phyloP scores from a whole-genome alignment of 2,329 filamentous ascomycete genomes.

The Talaromyces pinophilus region DNA sequence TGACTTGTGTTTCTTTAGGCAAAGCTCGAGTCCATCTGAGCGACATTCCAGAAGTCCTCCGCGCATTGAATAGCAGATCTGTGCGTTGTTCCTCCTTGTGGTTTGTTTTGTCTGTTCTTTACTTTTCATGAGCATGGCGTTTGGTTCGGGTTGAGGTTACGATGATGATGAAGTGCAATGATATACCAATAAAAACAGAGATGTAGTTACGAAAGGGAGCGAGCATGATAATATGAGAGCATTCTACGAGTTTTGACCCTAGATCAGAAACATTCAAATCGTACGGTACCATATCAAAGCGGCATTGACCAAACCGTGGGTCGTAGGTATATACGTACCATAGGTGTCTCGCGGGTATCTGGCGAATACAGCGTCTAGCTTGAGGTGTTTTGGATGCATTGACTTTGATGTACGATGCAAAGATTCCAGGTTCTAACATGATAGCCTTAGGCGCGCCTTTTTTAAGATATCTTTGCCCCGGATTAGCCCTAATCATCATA shows the following conservation, averaged over 20 bases:
- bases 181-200: constrained; percentile 3
- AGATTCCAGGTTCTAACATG: background rate
- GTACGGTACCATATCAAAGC: background rate
- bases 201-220: background rate
- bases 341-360: background rate
- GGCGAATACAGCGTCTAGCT: too few relatives aligned
- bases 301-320: background rate
- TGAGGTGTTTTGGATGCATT: background rate
- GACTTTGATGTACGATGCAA: background rate
- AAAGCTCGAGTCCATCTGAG: constrained; percentile 23
- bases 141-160: background rate
- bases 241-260: background rate
- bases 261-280: background rate
- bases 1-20: background rate
- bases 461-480: too few relatives aligned
- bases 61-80: constrained; percentile 27
- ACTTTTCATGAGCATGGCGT: constrained; percentile 8
- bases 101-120: background rate
- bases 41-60: constrained; percentile 27
- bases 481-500: background rate
- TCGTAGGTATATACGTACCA: background rate
- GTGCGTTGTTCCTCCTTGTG: background rate
- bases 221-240: background rate
- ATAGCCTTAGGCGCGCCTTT: background rate
- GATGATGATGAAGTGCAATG: background rate